These are phyloP conservation scores for Gossypium gossypioides DNA, from an alignment of 441 rosid species.

Conservation along the genomic window DNA sequence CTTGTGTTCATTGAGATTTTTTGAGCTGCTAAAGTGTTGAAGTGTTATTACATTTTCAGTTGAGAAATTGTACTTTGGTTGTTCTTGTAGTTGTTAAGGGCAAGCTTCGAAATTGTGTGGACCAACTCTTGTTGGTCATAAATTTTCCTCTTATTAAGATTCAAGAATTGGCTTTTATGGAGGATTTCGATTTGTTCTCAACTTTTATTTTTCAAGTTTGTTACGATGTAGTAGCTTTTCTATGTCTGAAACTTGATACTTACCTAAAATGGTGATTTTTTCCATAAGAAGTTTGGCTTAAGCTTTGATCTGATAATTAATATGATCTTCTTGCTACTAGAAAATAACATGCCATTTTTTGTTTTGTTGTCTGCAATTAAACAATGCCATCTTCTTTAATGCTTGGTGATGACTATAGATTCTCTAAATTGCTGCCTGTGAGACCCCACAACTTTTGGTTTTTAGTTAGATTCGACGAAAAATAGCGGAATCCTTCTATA, in stretches of 20 bases:
- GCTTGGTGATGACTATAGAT: neutral
- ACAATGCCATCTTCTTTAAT: constrained; percentile 4
- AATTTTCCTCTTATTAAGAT: neutral
- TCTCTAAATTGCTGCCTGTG: neutral
- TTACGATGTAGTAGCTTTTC: neutral
- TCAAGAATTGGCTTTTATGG: neutral
- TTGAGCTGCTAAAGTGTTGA: constrained; percentile 1
- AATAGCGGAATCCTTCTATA: neutral
- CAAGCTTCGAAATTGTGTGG: neutral
- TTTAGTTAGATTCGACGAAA: constrained; percentile 2
- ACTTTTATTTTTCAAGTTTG: neutral
- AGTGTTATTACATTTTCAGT: neutral
- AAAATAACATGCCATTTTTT: neutral
- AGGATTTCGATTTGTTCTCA: neutral
- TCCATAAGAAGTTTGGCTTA: neutral
- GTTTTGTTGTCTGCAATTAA: neutral
- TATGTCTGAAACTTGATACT: neutral
- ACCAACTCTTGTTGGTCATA: neutral
- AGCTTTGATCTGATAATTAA: neutral
- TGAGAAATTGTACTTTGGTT: neutral
- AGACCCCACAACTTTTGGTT: constrained; percentile 9
- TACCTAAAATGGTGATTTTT: neutral
- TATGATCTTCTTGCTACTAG: neutral
- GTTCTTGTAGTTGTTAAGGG: neutral
- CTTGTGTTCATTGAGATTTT: neutral